phyloP scores from a whole-genome alignment of 108 stramenopile genomes.

The Cyclotella distinguenda region DNA sequence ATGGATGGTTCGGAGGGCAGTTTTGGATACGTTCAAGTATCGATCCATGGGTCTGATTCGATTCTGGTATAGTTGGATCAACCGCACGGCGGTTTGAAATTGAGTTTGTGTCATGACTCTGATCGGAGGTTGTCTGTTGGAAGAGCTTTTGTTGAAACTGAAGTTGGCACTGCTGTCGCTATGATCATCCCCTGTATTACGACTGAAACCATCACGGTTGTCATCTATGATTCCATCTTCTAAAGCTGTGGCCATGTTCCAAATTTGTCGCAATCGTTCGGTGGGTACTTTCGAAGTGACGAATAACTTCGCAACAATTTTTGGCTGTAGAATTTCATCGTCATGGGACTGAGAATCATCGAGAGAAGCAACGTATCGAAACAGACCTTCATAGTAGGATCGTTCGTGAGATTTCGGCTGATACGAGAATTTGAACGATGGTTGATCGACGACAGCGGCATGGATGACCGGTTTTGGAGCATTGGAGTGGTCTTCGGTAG shows the following conservation, averaged over 20 bases:
- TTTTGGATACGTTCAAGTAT: neutral
- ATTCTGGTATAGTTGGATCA: constrained; percentile 44
- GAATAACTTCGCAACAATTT: constrained; percentile 30
- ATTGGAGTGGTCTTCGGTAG: no score
- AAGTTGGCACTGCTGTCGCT: neutral
- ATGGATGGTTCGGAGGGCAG: neutral
- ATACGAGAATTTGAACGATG: constrained; percentile 30
- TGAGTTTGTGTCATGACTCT: constrained; percentile 28
- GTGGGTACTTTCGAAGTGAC: constrained; percentile 16
- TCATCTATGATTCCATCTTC: neutral
- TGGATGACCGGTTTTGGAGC: no score
- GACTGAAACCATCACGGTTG: neutral
- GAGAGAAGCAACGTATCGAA: constrained; percentile 10
- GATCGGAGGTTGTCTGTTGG: constrained; percentile 4
- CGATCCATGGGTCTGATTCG: constrained; percentile 18
- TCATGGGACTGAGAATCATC: neutral
- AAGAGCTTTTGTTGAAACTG: neutral
- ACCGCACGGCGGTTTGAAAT: constrained; percentile 23
- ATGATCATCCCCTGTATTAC: neutral
- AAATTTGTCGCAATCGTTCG: constrained; percentile 29
- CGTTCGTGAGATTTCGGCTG: constrained; percentile 4
- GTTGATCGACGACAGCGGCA: no score
- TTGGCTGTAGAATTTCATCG: constrained; percentile 20
- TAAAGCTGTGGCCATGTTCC: constrained; percentile 42
- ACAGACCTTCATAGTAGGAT: constrained; percentile 14